Base-by-base conservation (phyloP, 345 rosid genomes). In the Kernera saxatilis region DNA sequence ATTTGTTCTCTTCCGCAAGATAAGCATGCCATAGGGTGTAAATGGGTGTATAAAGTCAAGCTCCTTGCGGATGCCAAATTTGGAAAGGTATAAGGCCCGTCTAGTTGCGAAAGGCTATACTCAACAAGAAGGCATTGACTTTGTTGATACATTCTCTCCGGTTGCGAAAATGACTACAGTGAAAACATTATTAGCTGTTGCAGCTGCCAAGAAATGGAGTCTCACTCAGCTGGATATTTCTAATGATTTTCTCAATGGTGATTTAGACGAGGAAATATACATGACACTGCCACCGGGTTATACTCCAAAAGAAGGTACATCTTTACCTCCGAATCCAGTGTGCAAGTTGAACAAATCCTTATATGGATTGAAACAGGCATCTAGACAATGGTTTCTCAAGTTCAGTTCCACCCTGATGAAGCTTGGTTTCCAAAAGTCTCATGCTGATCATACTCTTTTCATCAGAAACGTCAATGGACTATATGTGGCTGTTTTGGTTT, bases 401-500 rank as follows among this genome's bases (percentile, higher is more conserved):
- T 10, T 35, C 3, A 35, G 39, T 11, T 2, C 39, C 1, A 35
- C 39, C 2, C 39, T 35, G 0, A 13, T 3, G 1, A n/a, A n/a
- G 13, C 13, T 0, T 10, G 14, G 2, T 0, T 35, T 35, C 13
- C 10, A 11, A 4, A 35, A 35, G 1, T 35, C 39, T 2, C 13
- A 35, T 3, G 10, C 39, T 0, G 39, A 35, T 35, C 13, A 10
- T 11, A 35, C 39, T 0, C 3, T 35, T 3, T 35, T 35, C 1
- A 2, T 35, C 3, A 0, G 4, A 0, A 35, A 35, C 3, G 5
- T 0, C 2, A 2, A 3, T 35, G 14, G 39, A 0, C 0, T 3
- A 0, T 35, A 35, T 10, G 4, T 35, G 11, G 39, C 39, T 0
- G 39, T 35, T 2, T 3, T 35, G 0, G 39, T 35, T 0, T 35